A percentile compares a stretch with the other conserved stretches of the same genome.
These are phyloP conservation scores for Botryosphaeria agaves DNA, from an alignment of 2,329 filamentous ascomycete genomes.

Conservation along the genomic window DNA sequence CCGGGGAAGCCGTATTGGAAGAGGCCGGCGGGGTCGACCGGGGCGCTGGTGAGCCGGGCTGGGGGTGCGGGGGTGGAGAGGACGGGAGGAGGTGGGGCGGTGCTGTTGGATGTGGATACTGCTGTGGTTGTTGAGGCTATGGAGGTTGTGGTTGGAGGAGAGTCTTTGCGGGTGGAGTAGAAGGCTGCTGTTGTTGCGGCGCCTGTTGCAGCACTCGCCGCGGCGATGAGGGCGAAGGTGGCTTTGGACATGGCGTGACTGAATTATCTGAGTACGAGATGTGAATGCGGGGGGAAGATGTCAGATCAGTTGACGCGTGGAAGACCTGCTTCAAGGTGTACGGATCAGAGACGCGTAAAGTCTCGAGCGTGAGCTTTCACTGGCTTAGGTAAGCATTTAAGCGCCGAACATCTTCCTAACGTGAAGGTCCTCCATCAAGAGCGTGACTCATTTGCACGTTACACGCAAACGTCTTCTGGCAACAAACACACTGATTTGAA, in stretches of 20 bases:
- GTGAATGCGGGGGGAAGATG: too few species aligned
- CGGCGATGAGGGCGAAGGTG: conserved; percentile 31
- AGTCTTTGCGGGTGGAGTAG: conserved; percentile 18
- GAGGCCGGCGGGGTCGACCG: conserved; percentile 32
- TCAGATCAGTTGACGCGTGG: too few species aligned
- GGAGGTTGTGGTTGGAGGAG: conserved; percentile 10
- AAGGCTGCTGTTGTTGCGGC: conserved; percentile 30
- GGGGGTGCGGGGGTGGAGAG: conserved; percentile 6
- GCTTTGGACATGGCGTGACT: conserved; percentile 31
- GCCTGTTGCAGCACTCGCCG: conserved; percentile 28
- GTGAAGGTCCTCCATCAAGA: too few species aligned
- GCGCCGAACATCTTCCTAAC: too few species aligned
- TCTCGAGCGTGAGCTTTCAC: too few species aligned
- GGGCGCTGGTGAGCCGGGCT: conserved; percentile 9
- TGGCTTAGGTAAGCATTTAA: too few species aligned
- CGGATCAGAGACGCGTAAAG: too few species aligned
- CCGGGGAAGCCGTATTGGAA: conserved; percentile 65
- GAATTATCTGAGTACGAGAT: too few species aligned
- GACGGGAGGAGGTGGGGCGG: conserved; percentile 6
- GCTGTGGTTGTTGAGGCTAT: conserved; percentile 14
- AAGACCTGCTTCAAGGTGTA: too few species aligned
- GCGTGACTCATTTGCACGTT: too few species aligned
- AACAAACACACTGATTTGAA: too few species aligned
- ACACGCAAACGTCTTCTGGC: too few species aligned
- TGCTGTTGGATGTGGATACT: conserved; percentile 13